phyloP scores from a whole-genome alignment of 2,329 filamentous ascomycete genomes.

The Fragosphaeria purpurea region DNA sequence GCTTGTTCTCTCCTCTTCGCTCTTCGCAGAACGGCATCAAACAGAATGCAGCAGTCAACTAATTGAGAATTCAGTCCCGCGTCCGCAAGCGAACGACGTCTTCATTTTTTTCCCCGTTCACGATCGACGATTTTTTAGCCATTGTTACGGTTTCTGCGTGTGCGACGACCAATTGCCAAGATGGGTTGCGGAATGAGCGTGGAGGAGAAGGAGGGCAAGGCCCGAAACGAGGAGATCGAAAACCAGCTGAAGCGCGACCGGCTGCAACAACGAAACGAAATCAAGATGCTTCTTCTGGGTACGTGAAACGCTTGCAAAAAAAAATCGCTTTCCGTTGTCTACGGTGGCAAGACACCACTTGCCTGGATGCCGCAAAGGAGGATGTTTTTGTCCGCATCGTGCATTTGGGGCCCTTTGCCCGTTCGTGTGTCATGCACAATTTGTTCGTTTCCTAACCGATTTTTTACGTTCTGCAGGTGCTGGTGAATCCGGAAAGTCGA shows the following conservation, averaged over 20 bases:
- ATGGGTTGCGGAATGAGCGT: constrained; percentile 99
- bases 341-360: too few species aligned
- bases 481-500: constrained; percentile 95
- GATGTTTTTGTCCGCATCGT: too few species aligned
- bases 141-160: neutral
- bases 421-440: too few species aligned
- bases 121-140: neutral
- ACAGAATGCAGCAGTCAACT: too few species aligned
- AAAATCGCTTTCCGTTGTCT: too few species aligned
- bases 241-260: constrained; percentile 98
- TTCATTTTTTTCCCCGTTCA: neutral
- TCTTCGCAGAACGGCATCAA: too few species aligned
- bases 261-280: constrained; percentile 98
- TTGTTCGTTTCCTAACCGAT: too few species aligned
- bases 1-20: neutral
- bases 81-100: too few species aligned
- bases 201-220: constrained; percentile 99
- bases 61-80: too few species aligned
- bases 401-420: too few species aligned
- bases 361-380: too few species aligned
- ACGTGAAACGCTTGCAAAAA: constrained; percentile 27
- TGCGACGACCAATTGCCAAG: constrained; percentile 37
- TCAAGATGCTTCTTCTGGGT: constrained; percentile 99
- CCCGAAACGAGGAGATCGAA: constrained; percentile 99
- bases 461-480: constrained; percentile 50